Conservation (phyloP, 1,284 basidiomycete species). For the Puccinia polysora region DNA sequence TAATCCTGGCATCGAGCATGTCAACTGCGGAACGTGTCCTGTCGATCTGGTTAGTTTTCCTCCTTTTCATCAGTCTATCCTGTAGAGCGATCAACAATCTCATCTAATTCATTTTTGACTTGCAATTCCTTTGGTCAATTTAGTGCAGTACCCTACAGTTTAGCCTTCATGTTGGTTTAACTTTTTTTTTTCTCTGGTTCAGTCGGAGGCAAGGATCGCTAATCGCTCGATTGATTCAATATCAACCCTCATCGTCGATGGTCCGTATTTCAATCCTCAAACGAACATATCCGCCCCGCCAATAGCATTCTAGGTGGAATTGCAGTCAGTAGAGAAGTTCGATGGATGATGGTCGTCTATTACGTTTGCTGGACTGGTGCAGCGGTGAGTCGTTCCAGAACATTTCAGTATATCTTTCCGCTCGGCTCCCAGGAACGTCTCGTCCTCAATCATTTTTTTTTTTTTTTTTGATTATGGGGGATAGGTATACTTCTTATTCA, state of each 20-base stretch:
- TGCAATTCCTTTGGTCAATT: no score
- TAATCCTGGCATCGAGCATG: constrained; percentile 25
- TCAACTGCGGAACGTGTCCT: not conserved
- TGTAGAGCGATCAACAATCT: not conserved
- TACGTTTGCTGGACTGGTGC: constrained; percentile 30
- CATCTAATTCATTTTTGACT: not conserved
- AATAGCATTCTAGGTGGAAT: constrained; percentile 30
- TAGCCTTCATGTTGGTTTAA: not conserved
- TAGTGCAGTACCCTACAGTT: not conserved
- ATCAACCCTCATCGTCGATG: not conserved
- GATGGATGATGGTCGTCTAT: constrained; percentile 36
- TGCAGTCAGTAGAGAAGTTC: constrained; percentile 26
- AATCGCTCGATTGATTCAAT: not conserved
- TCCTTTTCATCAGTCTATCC: not conserved
- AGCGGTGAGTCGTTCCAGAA: not conserved
- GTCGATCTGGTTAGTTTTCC: constrained; percentile 14
- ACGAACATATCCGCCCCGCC: not conserved
- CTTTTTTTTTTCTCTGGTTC: not conserved
- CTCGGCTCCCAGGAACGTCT: not conserved
- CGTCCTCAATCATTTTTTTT: not conserved
- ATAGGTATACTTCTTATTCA: constrained; percentile 30
- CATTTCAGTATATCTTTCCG: not conserved
- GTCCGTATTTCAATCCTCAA: not conserved
- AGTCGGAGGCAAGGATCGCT: not conserved
- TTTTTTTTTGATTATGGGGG: not conserved